A percentile compares a stretch with the other conserved stretches of the same genome.
These are phyloP conservation scores for Nematodospora anomalae DNA, from an alignment of 1,139 yeast genomes.

Conservation along the genomic window DNA sequence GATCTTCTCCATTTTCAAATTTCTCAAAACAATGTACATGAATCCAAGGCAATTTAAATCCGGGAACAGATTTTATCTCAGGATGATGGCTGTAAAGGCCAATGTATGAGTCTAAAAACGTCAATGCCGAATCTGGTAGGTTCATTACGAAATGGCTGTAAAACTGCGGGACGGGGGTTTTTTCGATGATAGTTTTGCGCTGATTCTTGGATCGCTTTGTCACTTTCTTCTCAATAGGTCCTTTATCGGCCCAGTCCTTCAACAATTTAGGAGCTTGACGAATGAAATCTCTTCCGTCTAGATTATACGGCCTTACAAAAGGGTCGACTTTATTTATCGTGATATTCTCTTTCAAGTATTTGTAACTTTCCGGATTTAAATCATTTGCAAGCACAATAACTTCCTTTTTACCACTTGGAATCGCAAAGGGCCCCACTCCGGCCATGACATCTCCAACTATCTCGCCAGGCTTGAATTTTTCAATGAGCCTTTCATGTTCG, in stretches of 20 bases:
- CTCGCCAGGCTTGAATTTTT: conserved; percentile 58
- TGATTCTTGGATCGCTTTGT: conserved; percentile 28
- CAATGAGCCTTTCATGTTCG: conserved; percentile 83
- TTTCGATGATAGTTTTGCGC: conserved; percentile 30
- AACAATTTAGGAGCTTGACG: conserved; percentile 56
- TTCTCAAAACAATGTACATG: conserved; percentile 95
- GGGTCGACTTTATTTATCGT: conserved; percentile 57
- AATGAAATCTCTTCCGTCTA: conserved; percentile 85
- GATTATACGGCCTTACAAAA: conserved; percentile 64
- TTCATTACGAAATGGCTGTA: conserved; percentile 88
- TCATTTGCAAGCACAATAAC: conserved; percentile 89
- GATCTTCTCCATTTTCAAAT: conserved; percentile 61
- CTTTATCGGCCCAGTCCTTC: conserved; percentile 29
- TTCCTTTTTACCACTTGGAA: conserved; percentile 88
- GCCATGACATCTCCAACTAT: conserved; percentile 96
- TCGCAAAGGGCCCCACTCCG: conserved; percentile 97
- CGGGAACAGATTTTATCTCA: conserved; percentile 34
- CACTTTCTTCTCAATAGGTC: conserved; percentile 28
- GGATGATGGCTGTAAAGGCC: conserved; percentile 59
- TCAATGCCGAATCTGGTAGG: conserved; percentile 88
- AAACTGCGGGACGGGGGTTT: conserved; percentile 54
- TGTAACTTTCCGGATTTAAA: conserved; percentile 82
- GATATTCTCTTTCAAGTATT: conserved; percentile 67
- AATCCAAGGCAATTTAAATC: conserved; percentile 67
- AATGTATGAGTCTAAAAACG: conserved; percentile 73